A percentile compares a stretch with the other conserved stretches of the same genome.
These are phyloP conservation scores for Fennellomyces sp. DNA, from an alignment of 371 early-diverging fungal genomes.

Conservation along the genomic window DNA sequence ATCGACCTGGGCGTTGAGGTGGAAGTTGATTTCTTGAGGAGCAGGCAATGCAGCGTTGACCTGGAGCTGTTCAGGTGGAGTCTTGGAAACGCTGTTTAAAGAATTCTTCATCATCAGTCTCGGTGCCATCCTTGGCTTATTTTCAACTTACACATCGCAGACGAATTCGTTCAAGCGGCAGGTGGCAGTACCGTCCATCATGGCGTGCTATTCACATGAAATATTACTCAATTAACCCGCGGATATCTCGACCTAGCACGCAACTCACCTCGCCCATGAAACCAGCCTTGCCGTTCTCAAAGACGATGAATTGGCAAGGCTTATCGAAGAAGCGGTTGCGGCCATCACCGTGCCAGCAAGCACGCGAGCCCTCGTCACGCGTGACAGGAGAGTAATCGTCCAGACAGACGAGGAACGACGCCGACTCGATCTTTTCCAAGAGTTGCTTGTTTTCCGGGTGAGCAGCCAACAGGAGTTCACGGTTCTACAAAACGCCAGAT, in stretches of 20 bases:
- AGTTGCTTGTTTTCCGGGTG: slow-evolving; percentile 70
- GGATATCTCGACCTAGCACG: background rate
- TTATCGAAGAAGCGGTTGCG: slow-evolving; percentile 96
- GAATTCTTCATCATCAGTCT: slow-evolving; percentile 4
- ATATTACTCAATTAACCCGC: too few species aligned
- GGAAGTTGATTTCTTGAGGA: slow-evolving; percentile 75
- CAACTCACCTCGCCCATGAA: slow-evolving; percentile 83
- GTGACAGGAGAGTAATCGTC: slow-evolving; percentile 85
- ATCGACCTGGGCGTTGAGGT: slow-evolving; percentile 55
- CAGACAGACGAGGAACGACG: slow-evolving; percentile 86
- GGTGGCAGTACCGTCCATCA: slow-evolving; percentile 97
- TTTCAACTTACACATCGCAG: slow-evolving; percentile 37
- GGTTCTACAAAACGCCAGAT: slow-evolving; percentile 33
- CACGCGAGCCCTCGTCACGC: slow-evolving; percentile 78
- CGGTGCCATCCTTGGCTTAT: background rate
- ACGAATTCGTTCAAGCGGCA: slow-evolving; percentile 74
- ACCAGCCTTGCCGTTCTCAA: slow-evolving; percentile 95
- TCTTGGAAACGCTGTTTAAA: slow-evolving; percentile 41
- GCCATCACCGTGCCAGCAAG: slow-evolving; percentile 94
- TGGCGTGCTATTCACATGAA: slow-evolving; percentile 70
- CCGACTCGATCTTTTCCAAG: slow-evolving; percentile 81
- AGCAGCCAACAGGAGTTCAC: slow-evolving; percentile 66
- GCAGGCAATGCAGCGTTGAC: slow-evolving; percentile 58
- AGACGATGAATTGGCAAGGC: slow-evolving; percentile 89
- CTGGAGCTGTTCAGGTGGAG: slow-evolving; percentile 67